These are phyloP conservation scores for Hyaloperonospora arabidopsidis DNA, from an alignment of 352 stramenopile genomes.

Conservation along the genomic window DNA sequence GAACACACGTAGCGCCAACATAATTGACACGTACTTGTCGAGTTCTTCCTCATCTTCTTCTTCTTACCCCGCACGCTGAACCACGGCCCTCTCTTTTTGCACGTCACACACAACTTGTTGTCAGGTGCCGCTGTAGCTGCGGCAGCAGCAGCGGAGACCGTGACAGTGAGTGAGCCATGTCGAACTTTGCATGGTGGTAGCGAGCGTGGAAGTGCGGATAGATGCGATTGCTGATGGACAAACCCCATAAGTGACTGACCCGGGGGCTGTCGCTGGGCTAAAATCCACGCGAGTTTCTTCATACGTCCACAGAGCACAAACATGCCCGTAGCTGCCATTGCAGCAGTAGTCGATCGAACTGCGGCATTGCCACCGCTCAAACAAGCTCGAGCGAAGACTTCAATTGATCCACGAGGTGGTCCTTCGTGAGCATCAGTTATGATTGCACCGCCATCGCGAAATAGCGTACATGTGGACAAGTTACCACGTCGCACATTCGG, in stretches of 20 bases:
- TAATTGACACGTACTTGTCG: conserved; percentile 31
- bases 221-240: conserved; percentile 15
- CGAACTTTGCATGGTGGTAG: conserved; percentile 17
- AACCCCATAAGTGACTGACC: conserved; percentile 11
- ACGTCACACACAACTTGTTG: conserved; percentile 30
- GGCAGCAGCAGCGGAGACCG: conserved; percentile 19
- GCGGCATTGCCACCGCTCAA: conserved; percentile 27
- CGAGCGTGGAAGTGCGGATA: conserved; percentile 19
- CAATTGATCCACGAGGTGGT: conserved; percentile 17
- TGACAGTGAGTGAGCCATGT: conserved; percentile 23
- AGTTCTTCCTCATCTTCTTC: conserved; percentile 34
- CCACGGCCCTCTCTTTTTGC: conserved; percentile 30
- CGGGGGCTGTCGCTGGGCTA: conserved; percentile 25
- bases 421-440: conserved; percentile 18
- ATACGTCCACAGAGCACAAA: conserved; percentile 51
- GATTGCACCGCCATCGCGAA: conserved; percentile 30
- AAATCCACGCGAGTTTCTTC: conserved; percentile 61
- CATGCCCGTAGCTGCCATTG: conserved; percentile 25
- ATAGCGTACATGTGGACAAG: conserved; percentile 51
- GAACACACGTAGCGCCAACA: conserved; percentile 48
- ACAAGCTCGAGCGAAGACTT: conserved; percentile 28
- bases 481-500: conserved; percentile 32
- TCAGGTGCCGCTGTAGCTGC: conserved; percentile 10
- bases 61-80: conserved; percentile 21
- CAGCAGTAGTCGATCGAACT: conserved; percentile 24